Evolutionary conservation across 176 grass and related monocot genomes (phyloP).

Genomic region (Eragrostis nindensis): DNA sequence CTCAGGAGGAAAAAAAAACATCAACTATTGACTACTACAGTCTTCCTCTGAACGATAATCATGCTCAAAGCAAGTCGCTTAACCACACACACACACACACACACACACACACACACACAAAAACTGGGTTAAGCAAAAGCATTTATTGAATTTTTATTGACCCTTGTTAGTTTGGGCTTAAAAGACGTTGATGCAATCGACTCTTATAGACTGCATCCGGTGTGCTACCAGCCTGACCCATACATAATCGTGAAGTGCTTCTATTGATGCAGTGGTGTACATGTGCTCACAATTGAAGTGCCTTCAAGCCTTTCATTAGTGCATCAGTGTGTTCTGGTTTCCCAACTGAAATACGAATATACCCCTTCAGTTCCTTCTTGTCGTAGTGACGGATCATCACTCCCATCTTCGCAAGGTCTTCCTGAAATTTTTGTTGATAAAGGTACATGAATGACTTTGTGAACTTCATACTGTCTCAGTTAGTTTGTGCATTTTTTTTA

Average conservation of each 20-base stretch:
- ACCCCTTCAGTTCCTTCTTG: constrained; percentile 89
- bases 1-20: background rate
- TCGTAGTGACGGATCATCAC: constrained; percentile 98
- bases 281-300: constrained; percentile 48
- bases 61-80: no score
- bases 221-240: constrained; percentile 17
- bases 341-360: constrained; percentile 90
- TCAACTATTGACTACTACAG: background rate
- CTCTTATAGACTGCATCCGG: constrained; percentile 22
- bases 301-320: constrained; percentile 74
- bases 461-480: background rate
- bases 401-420: constrained; percentile 89
- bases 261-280: background rate
- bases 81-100: no score
- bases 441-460: constrained; percentile 6
- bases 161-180: constrained; percentile 26
- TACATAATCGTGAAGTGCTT: constrained; percentile 12
- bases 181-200: constrained; percentile 20
- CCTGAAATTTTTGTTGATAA: constrained; percentile 49
- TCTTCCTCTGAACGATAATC: background rate
- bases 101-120: no score
- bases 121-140: no score
- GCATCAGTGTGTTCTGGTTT: constrained; percentile 93
- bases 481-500: background rate
- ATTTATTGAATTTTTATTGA: background rate